A percentile compares a stretch with the other conserved stretches of the same genome.
Conservation (phyloP, 2,329 filamentous ascomycete species). For the Arthrinium phaeospermum region DNA sequence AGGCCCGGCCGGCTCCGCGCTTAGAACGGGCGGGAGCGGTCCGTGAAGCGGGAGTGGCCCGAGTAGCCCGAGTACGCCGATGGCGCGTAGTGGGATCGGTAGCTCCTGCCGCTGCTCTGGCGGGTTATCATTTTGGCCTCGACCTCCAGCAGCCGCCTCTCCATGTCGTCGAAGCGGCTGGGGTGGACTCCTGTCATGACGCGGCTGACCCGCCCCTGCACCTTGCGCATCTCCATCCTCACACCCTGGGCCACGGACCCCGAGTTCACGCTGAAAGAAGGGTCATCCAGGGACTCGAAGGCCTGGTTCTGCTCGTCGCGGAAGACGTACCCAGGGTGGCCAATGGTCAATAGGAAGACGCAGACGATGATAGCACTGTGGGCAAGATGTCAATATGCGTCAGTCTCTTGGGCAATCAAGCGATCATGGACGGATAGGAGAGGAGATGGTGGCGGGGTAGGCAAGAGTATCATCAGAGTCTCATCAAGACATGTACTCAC, state of each 20-base stretch:
- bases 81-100: not conserved
- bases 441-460: not conserved
- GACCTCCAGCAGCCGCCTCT: not conserved
- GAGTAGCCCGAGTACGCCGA: not conserved
- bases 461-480: not conserved
- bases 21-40: not conserved
- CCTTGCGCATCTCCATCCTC: constrained; percentile 9
- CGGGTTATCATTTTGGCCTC: not conserved
- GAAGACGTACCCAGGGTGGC: not conserved
- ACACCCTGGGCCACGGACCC: not conserved
- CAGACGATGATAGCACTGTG: not conserved
- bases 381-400: not conserved
- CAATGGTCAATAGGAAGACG: not conserved
- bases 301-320: constrained; percentile 6
- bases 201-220: not conserved
- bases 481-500: constrained; percentile 25
- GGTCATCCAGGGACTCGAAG: not conserved
- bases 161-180: constrained; percentile 13
- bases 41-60: not conserved
- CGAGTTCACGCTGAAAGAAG: not conserved
- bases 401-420: not conserved
- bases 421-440: too few species aligned
- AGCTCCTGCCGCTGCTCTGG: not conserved
- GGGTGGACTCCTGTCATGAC: not conserved
- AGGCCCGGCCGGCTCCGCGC: too few species aligned